A percentile compares a stretch with the other conserved stretches of the same genome.
Conservation (phyloP, 208 protist species). For the Acanthamoeba quina region DNA sequence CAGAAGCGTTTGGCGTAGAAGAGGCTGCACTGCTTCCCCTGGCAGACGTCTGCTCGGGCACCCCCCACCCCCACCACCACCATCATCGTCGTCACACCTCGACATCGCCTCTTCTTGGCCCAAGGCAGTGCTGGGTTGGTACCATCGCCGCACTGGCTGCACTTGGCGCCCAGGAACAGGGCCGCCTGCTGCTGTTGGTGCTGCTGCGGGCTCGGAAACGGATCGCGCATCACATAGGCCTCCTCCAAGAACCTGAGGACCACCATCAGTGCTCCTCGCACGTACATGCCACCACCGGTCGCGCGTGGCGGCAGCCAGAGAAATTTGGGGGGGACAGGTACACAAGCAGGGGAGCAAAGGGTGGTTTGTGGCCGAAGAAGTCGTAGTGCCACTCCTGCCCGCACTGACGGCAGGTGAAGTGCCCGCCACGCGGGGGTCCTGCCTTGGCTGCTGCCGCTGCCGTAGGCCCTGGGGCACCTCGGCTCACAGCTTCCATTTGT, state of each 20-base stretch:
- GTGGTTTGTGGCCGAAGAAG: slow-evolving; percentile 22
- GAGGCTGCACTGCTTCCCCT: slow-evolving; percentile 16
- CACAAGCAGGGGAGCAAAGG: slow-evolving; percentile 39
- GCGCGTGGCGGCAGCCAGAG: neutral
- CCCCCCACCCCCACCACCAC: too few relatives aligned
- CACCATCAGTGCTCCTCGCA: neutral
- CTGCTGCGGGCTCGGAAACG: slow-evolving; percentile 12
- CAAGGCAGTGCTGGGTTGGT: neutral
- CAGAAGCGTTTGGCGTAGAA: slow-evolving; percentile 67
- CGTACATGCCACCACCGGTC: too few relatives aligned
- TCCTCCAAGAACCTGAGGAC: slow-evolving; percentile 41
- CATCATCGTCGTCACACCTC: too few relatives aligned
- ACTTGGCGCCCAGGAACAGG: slow-evolving; percentile 43
- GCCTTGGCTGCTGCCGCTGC: neutral
- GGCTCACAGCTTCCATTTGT: too few relatives aligned
- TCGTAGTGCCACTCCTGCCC: slow-evolving; percentile 56
- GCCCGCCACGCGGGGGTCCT: neutral
- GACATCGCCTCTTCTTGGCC: too few relatives aligned
- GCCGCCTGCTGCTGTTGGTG: slow-evolving; percentile 5
- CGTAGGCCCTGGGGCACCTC: too few relatives aligned
- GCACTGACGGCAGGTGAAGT: slow-evolving; percentile 51
- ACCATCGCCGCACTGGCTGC: slow-evolving; percentile 53
- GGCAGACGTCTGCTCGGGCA: slow-evolving; percentile 50
- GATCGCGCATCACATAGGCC: slow-evolving; percentile 63
- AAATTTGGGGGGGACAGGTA: neutral